Evolutionary conservation across 1,284 basidiomycete species (phyloP).

Genomic region (Retiboletus flavoniger): DNA sequence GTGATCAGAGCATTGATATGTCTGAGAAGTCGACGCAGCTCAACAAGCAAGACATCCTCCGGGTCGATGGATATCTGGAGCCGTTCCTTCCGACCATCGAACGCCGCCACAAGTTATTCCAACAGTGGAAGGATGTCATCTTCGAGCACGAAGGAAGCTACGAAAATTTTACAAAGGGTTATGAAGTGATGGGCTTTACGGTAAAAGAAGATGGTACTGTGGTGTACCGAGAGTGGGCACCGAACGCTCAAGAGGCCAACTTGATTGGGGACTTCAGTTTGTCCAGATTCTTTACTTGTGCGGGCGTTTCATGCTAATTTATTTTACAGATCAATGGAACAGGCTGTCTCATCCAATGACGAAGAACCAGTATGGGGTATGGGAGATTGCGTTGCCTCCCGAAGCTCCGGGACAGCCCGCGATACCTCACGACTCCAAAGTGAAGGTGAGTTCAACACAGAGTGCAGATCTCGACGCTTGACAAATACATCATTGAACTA

Average conservation of each 20-base stretch:
- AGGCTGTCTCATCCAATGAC: constrained; percentile 83
- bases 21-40: constrained; percentile 43
- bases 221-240: constrained; percentile 94
- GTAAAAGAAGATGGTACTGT: constrained; percentile 70
- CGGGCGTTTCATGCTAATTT: background rate
- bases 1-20: constrained; percentile 16
- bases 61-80: constrained; percentile 73
- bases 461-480: background rate
- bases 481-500: constrained; percentile 29
- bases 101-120: constrained; percentile 69
- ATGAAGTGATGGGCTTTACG: constrained; percentile 83
- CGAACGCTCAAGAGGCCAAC: constrained; percentile 79
- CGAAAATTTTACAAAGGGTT: constrained; percentile 86
- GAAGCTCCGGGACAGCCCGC: constrained; percentile 67
- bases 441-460: constrained; percentile 61
- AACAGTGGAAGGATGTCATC: constrained; percentile 74
- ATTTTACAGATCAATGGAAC: constrained; percentile 79
- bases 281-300: constrained; percentile 33
- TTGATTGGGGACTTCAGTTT: constrained; percentile 96
- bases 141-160: constrained; percentile 82
- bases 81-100: constrained; percentile 72
- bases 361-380: constrained; percentile 89
- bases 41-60: constrained; percentile 54
- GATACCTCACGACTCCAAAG: constrained; percentile 92
- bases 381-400: constrained; percentile 84